phyloP scores from a whole-genome alignment of 306 rosid species.

The Styphnolobium japonicum region DNA sequence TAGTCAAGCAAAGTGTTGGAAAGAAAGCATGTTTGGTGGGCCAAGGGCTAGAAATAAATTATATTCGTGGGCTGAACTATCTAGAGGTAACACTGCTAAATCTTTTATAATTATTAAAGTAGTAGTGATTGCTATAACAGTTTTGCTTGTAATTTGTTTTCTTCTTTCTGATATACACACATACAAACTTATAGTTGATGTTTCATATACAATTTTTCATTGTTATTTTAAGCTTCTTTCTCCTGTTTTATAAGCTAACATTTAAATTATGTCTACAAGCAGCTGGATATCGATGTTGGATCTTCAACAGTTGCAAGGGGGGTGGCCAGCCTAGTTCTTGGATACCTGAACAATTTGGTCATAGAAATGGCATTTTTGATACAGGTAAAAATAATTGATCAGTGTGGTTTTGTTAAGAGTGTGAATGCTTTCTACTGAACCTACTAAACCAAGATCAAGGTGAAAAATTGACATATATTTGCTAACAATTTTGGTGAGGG shows the following conservation, averaged over 20 bases:
- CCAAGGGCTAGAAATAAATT: constrained; percentile 50
- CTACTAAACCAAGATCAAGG: not conserved
- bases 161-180: not conserved
- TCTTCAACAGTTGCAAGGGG: constrained; percentile 72
- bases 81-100: constrained; percentile 46
- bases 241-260: not conserved
- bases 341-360: constrained; percentile 65
- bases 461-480: not conserved
- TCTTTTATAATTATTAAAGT: not conserved
- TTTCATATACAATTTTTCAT: not conserved
- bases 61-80: constrained; percentile 65
- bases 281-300: constrained; percentile 54
- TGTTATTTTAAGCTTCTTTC: not conserved
- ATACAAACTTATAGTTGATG: not conserved
- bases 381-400: constrained; percentile 41
- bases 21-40: constrained; percentile 68
- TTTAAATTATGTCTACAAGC: not conserved
- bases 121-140: not conserved
- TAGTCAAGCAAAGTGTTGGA: constrained; percentile 74
- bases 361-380: constrained; percentile 71
- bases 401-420: not conserved
- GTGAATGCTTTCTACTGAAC: not conserved
- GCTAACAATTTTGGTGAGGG: not conserved
- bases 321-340: constrained; percentile 61
- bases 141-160: not conserved